Evolutionary conservation across 1,139 yeast genomes (phyloP).

Genomic region (Lodderomyces parapsilosis): DNA sequence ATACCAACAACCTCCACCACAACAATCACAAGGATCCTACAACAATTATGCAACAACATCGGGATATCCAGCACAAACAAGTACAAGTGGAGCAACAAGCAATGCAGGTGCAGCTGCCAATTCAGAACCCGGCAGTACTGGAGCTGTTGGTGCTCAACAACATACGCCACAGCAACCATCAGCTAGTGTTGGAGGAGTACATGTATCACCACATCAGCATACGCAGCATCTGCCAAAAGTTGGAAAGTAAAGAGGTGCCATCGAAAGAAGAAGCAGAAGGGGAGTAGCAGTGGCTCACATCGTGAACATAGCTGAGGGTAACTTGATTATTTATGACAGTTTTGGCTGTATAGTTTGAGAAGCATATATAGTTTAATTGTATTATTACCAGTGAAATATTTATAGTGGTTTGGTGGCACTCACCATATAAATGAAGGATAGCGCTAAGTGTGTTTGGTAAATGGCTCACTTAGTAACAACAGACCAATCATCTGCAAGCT

Average conservation of each 20-base stretch:
- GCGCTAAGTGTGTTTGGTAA: neutral
- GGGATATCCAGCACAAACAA: neutral
- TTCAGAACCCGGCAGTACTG: neutral
- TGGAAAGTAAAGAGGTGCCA: neutral
- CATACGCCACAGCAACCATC: constrained; percentile 7
- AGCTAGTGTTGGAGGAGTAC: neutral
- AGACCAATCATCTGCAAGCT: neutral
- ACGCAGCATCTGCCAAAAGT: constrained; percentile 1
- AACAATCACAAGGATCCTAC: constrained; percentile 3
- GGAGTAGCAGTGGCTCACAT: too few relatives aligned
- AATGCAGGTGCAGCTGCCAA: neutral
- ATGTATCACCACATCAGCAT: constrained; percentile 2
- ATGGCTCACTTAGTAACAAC: neutral
- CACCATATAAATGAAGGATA: too few relatives aligned
- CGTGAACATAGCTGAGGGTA: neutral
- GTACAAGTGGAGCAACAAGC: neutral
- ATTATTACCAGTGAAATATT: neutral
- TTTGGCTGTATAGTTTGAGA: neutral
- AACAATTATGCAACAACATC: constrained; percentile 1
- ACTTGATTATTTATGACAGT: neutral
- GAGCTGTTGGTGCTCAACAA: neutral
- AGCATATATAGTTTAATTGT: neutral
- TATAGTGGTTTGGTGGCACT: too few relatives aligned
- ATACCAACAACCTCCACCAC: constrained; percentile 3
- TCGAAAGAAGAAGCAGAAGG: too few relatives aligned